Evolutionary conservation across 768 basidiomycete species (phyloP), one percentile per base, ranked within the genome.

Genomic region (Panaeolus papilionaceus): DNA sequence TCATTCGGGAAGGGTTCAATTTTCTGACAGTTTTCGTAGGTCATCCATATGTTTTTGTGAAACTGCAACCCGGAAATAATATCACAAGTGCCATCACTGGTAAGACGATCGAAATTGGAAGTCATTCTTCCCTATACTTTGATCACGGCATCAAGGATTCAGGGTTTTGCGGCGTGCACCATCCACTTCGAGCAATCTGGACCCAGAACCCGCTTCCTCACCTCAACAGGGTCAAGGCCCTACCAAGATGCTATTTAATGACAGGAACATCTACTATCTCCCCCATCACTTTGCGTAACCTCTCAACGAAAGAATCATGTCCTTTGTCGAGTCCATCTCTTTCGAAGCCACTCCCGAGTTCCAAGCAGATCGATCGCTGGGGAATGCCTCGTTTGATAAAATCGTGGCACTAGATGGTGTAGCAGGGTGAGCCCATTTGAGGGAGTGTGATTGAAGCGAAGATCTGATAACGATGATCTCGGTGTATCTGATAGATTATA

Each of bases 241-340:
- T 44, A 16, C 18, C 42, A 14, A 44, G 14, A 44, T 44, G 18
- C 18, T 44, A 44, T 44, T 44, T 44, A 44, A 44, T 16, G 16
- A 44, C 39, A 40, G 39, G 39, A 40, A 14, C 14, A 40, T 40
- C 9, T 40, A 14, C 2, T 40, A 40, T 40, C 39, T 14, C 14
- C 42, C 42, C 42, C 42, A 44, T 18, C 11, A 44, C 10, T 6
- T 44, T 6, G 42, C 16, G 18, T 44, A 14, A 18, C 16, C 16
- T 16, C 14, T 6, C 16, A 0, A 14, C 47, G 6, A 51, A 12
- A 51, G 6, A 51, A 51, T 7, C 23, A 51, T 51, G 47, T 23
- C 47, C 20, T 51, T 51, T 3, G 47, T 51, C 47, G 47, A 51
- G 26, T 51, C 47, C n/a, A 51, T 51, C 47, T 51, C 20, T 26